Evolutionary conservation across 2,329 filamentous ascomycete genomes (phyloP).

Genomic region (Trichoderma breve): DNA sequence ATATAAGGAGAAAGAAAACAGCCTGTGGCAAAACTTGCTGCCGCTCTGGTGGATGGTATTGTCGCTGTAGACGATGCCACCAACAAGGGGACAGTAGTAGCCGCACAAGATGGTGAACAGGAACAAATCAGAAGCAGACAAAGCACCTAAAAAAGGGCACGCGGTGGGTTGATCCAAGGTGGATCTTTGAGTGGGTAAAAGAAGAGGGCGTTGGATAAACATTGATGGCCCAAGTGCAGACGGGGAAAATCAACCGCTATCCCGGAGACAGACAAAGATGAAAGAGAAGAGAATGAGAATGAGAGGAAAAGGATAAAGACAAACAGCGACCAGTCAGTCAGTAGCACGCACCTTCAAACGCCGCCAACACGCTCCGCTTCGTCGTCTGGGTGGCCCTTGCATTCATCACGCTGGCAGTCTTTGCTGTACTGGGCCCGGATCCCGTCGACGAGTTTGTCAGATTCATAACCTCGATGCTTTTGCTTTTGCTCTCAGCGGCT

Average conservation of each 20-base stretch:
- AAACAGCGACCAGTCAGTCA: background rate
- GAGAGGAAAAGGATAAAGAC: background rate
- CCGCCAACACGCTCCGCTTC: conserved; percentile 59
- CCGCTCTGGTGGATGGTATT: background rate
- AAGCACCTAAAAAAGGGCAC: conserved; percentile 11
- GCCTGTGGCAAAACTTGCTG: background rate
- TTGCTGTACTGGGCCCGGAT: conserved; percentile 48
- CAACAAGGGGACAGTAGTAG: background rate
- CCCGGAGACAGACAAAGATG: background rate
- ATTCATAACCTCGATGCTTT: conserved; percentile 37
- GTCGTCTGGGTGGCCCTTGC: conserved; percentile 40
- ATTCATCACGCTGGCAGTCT: conserved; percentile 34
- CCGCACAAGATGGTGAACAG: background rate
- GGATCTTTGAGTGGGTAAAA: conserved; percentile 14
- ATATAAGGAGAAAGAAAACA: background rate
- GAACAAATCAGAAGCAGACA: background rate
- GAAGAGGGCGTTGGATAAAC: background rate
- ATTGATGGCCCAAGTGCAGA: conserved; percentile 5
- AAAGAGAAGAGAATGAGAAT: background rate
- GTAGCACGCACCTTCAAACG: conserved; percentile 56
- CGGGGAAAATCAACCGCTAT: conserved; percentile 15
- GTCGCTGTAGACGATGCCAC: background rate
- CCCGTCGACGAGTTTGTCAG: conserved; percentile 54
- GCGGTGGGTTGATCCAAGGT: conserved; percentile 6
- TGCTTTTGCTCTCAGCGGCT: background rate